Conservation (phyloP, 2,329 filamentous ascomycete species). For the Stagonosporopsis vannaccii region DNA sequence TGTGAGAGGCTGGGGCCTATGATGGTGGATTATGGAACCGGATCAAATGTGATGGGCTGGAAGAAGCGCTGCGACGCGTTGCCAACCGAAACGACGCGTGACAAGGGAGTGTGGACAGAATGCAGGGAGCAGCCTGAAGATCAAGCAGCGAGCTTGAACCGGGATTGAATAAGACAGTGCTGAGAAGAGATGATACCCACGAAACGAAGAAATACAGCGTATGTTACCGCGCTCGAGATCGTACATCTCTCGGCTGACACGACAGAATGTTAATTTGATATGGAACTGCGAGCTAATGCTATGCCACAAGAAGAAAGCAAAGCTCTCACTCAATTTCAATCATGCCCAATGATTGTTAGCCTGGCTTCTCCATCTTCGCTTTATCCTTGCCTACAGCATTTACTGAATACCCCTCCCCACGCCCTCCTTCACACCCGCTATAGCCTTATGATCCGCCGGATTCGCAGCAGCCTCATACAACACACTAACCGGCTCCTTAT, state of each 20-base stretch:
- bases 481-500: conserved; percentile 82
- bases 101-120: background rate
- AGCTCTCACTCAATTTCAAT: no score
- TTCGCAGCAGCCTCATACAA: conserved; percentile 95
- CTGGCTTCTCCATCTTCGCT: background rate
- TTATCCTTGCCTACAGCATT: background rate
- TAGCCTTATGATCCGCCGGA: conserved; percentile 78
- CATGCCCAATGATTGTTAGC: background rate
- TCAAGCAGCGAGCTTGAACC: background rate
- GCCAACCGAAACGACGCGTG: background rate
- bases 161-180: conserved; percentile 1
- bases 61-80: background rate
- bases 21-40: background rate
- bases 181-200: conserved; percentile 19
- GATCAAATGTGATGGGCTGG: background rate
- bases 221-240: conserved; percentile 7
- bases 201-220: conserved; percentile 13
- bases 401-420: conserved; percentile 47
- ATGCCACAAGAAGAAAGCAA: background rate
- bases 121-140: background rate
- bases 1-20: conserved; percentile 22
- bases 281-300: background rate
- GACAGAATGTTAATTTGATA: background rate
- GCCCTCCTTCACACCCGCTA: conserved; percentile 49
- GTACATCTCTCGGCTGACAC: conserved; percentile 4